Conservation (phyloP, 306 rosid genomes). For the Medicago ruthenica region DNA sequence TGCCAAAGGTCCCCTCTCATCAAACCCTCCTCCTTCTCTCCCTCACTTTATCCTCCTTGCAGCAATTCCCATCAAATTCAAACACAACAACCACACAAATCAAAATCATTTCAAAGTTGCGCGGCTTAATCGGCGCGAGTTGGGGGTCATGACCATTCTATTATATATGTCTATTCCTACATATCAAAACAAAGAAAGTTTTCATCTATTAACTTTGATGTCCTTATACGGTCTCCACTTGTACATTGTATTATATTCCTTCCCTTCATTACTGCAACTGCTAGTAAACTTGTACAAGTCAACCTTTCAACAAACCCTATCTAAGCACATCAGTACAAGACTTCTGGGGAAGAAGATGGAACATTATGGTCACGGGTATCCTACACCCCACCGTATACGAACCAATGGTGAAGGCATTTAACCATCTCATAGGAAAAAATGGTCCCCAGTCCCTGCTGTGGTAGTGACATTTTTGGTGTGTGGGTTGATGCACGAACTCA, state of each 20-base stretch:
- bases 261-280: not conserved
- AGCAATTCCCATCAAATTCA: not conserved
- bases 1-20: no score
- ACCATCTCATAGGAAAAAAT: not conserved
- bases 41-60: not conserved
- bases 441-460: slow-evolving; percentile 38
- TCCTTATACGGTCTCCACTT: not conserved
- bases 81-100: not conserved
- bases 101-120: not conserved
- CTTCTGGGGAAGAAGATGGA: slow-evolving; percentile 50
- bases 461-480: slow-evolving; percentile 28
- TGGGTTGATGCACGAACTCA: slow-evolving; percentile 39
- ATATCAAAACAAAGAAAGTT: no score
- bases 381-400: slow-evolving; percentile 40
- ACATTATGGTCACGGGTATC: slow-evolving; percentile 37
- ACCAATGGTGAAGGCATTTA: not conserved
- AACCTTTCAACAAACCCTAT: not conserved
- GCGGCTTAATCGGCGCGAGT: not conserved
- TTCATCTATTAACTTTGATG: not conserved
- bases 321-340: slow-evolving; percentile 25
- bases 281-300: not conserved
- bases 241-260: not conserved
- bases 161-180: not conserved
- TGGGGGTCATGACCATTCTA: not conserved
- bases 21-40: no score